A percentile compares a stretch with the other conserved stretches of the same genome.
These are phyloP conservation scores for Colletotrichum orchidophilum DNA, from an alignment of 2,329 filamentous ascomycete genomes.

Conservation along the genomic window DNA sequence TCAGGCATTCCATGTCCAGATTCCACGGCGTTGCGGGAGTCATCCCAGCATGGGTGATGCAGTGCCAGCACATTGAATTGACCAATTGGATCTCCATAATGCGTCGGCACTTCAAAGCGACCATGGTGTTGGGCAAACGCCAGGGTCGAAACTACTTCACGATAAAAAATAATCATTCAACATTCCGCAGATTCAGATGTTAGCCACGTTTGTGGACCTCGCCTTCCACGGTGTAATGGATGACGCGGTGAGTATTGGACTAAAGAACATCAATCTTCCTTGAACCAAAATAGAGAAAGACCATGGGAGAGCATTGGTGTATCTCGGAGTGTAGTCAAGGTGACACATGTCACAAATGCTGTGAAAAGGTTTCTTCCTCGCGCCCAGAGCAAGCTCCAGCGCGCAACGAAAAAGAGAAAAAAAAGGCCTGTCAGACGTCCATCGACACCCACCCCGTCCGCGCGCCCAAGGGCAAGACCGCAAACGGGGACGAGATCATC, in stretches of 20 bases:
- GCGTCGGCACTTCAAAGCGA: no score
- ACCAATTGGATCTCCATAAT: background rate
- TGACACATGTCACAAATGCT: background rate
- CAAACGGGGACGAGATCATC: slow-evolving; percentile 89
- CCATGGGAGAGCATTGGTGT: slow-evolving; percentile 71
- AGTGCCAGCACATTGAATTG: no score
- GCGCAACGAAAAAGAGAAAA: slow-evolving; percentile 63
- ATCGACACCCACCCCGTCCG: slow-evolving; percentile 81
- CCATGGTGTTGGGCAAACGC: no score
- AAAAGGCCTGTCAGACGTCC: slow-evolving; percentile 87
- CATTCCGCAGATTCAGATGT: slow-evolving; percentile 54
- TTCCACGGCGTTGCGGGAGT: background rate
- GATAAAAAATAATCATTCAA: no score
- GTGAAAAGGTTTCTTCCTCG: slow-evolving; percentile 58
- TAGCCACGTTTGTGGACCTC: slow-evolving; percentile 76
- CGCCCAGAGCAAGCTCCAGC: slow-evolving; percentile 54
- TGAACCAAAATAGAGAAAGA: slow-evolving; percentile 85
- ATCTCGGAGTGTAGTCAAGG: slow-evolving; percentile 88
- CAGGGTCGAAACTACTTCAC: no score
- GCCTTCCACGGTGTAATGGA: slow-evolving; percentile 63
- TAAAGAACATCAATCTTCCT: slow-evolving; percentile 70
- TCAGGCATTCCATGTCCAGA: slow-evolving; percentile 2
- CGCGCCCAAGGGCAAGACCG: slow-evolving; percentile 81
- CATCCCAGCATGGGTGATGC: background rate
- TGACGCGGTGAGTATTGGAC: slow-evolving; percentile 76